Base-by-base conservation (phyloP, 768 basidiomycete species). In the Boletus eberwhitei region DNA sequence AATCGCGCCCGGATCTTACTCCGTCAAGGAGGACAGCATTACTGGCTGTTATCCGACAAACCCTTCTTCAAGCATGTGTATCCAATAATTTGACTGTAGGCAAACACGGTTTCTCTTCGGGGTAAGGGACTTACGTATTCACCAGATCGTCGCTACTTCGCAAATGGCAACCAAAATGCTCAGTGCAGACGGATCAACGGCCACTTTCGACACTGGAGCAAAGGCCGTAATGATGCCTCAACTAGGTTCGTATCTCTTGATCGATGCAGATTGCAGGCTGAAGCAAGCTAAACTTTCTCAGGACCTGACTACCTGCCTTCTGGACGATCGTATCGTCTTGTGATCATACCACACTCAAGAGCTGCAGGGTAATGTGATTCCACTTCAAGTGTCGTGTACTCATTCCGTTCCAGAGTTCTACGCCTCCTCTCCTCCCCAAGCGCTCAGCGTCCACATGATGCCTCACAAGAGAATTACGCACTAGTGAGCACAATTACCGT, bases 151-250 rank as follows among this genome's bases (percentile, higher is more conserved):
- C 43, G 73, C 79, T 34, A 88, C 86, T 3, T 84, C 83, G 22
- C 87, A 90, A 64, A 73, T 90, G 59, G 77, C 85, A 14, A 89
- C 85, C 0, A 90, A 85, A 64, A 71, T 88, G 59, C 67, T 88
- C 34, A 79, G 81, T 54, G 71, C 77, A 2, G 85, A 89, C 59
- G 88, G 88, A 48, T 74, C 81, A 17, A 59, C 76, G n/a, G 86
- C 83, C 40, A 86, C 71, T 39, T 89, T 85, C 61, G 84, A 88
- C 57, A 80, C 82, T 40, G 80, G 86, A 31, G 77, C 79, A 16
- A 79, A 72, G 56, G 87, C 83, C 11, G 68, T 87, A 41, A 79
- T 91, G 79, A 73, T 82, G 37, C 88, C 88, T 41, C 80, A 80
- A 54, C 78, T 88, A 59, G 82, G 88, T 85, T 64, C 53, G 52